phyloP scores from a whole-genome alignment of 768 basidiomycete genomes.

The Kwoniella dendrophila region DNA sequence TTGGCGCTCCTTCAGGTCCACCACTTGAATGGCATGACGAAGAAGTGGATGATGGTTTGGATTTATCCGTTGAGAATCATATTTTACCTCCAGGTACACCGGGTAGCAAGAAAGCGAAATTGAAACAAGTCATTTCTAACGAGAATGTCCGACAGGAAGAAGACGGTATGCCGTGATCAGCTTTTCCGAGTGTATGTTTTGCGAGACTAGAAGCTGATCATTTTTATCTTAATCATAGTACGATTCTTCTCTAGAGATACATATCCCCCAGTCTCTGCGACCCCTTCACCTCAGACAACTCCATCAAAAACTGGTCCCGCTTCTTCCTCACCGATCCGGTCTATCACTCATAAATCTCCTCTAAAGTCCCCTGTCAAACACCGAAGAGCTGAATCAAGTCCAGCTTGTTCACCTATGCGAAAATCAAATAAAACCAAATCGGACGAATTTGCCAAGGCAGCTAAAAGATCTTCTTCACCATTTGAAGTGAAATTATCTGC shows the following conservation, averaged over 20 bases:
- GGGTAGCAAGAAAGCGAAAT: constrained; percentile 34
- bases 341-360: background rate
- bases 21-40: background rate
- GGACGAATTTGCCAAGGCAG: constrained; percentile 13
- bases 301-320: constrained; percentile 11
- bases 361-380: constrained; percentile 10
- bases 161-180: constrained; percentile 25
- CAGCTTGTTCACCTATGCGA: constrained; percentile 9
- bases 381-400: constrained; percentile 17
- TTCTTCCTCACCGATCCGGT: background rate
- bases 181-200: background rate
- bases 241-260: constrained; percentile 49
- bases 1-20: constrained; percentile 1
- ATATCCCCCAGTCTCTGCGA: constrained; percentile 27
- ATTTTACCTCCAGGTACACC: constrained; percentile 42
- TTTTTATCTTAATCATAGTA: constrained; percentile 18
- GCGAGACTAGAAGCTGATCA: constrained; percentile 2
- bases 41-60: constrained; percentile 29
- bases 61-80: constrained; percentile 22
- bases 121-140: constrained; percentile 23
- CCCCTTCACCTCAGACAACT: constrained; percentile 6
- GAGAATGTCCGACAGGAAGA: constrained; percentile 35
- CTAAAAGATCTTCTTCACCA: constrained; percentile 39
- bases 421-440: background rate
- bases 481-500: constrained; percentile 47